Evolutionary conservation across 75 land plant genomes (phyloP), one percentile per base, ranked within the genome.

Genomic region (Selaginella moellendorffii): DNA sequence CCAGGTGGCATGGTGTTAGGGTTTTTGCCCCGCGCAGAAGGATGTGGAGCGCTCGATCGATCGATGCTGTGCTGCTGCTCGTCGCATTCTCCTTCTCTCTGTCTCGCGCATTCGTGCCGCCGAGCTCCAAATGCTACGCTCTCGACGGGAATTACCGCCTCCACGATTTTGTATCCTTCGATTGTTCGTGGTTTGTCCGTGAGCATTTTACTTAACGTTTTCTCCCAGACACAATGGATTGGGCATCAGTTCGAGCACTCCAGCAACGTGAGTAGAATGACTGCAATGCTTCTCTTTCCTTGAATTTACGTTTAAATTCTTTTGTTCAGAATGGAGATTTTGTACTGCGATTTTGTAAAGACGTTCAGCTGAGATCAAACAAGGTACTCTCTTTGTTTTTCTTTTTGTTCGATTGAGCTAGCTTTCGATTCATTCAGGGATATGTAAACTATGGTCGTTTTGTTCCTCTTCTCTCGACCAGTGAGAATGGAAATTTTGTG

Each of bases 281-380:
- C n/a, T 5, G 46, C 14, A n/a, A n/a, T n/a, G n/a, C n/a, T n/a
- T n/a, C n/a, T n/a, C n/a, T n/a, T n/a, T n/a, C n/a, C n/a, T n/a
- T n/a, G n/a, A n/a, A n/a, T n/a, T n/a, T n/a, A n/a, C 28, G 10
- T 46, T 17, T 28, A 25, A 26, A 21, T 19, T 56, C n/a, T 56
- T 54, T 54, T 22, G 28, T 70, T 25, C 68, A 75, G 75, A 72
- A 72, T 60, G 28, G 65, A 58, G 88, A 80, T 64, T 54, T 76
- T 63, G 81, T 67, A 10, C 65, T 85, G 54, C 77, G 83, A 24
- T 82, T 85, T 62, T 85, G 89, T 53, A 85, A 85, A 71, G 89
- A 85, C 68, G 86, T 83, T 31, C 81, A 82, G 65, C 52, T 52
- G 28, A 75, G 79, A 78, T 19, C 30, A 18, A 28, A 12, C 36